These are phyloP conservation scores for Ganoderma boninense DNA, from an alignment of 1,284 basidiomycete genomes.

Conservation along the genomic window DNA sequence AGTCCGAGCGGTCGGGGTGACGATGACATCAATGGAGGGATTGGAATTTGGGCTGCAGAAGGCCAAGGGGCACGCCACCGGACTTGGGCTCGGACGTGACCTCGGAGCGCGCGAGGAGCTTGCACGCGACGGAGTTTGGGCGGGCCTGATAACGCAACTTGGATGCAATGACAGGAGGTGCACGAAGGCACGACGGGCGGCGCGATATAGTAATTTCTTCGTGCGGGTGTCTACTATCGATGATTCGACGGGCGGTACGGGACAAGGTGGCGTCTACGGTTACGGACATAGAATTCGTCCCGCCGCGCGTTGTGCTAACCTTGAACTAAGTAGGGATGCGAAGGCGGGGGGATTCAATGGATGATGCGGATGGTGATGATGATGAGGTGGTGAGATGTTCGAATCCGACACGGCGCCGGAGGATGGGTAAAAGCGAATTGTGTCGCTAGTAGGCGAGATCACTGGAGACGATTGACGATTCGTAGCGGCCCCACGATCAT, in stretches of 20 bases:
- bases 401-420: not conserved
- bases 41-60: not conserved
- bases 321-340: not conserved
- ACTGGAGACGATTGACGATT: not conserved
- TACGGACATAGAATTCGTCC: not conserved
- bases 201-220: not conserved
- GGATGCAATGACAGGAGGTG: not conserved
- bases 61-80: not conserved
- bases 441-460: not conserved
- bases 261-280: not conserved
- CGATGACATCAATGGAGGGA: conserved; percentile 3
- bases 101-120: conserved; percentile 4
- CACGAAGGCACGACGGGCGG: not conserved
- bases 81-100: not conserved
- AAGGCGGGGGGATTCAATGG: not conserved
- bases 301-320: not conserved
- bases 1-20: not conserved
- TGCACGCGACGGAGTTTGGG: not conserved
- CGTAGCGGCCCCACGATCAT: not conserved
- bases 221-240: not conserved
- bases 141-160: not conserved
- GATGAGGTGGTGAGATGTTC: not conserved
- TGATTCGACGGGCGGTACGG: not conserved
- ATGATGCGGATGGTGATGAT: not conserved
- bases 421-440: not conserved